A percentile compares a stretch with the other conserved stretches of the same genome.
phyloP scores from a whole-genome alignment of 1,284 basidiomycete genomes.

The Vanrija humicola region DNA sequence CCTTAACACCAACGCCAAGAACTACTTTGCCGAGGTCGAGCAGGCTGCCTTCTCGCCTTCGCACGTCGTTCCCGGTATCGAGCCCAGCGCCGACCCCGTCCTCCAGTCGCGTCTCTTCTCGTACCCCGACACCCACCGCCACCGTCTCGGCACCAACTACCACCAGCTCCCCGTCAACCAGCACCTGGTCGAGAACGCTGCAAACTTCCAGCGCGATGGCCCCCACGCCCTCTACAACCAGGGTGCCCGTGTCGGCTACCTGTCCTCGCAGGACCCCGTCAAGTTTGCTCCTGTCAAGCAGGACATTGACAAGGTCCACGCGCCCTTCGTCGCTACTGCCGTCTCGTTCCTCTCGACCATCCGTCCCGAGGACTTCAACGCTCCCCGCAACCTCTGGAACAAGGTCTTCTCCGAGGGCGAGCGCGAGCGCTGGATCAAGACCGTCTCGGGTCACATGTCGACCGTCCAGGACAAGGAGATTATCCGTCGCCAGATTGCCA shows the following conservation, averaged over 20 bases:
- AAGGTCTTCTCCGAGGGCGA: constrained; percentile 71
- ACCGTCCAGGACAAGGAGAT: constrained; percentile 63
- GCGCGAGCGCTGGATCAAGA: constrained; percentile 67
- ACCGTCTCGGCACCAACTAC: constrained; percentile 68
- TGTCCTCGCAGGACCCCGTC: constrained; percentile 59
- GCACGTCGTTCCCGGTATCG: constrained; percentile 79
- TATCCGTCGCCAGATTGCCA: constrained; percentile 67
- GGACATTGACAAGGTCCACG: constrained; percentile 56
- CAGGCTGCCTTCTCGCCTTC: constrained; percentile 65
- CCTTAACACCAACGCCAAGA: constrained; percentile 74
- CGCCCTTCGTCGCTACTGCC: constrained; percentile 69
- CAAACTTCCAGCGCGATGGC: constrained; percentile 72
- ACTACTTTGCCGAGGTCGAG: constrained; percentile 65
- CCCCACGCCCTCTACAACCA: constrained; percentile 66
- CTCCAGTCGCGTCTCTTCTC: constrained; percentile 90
- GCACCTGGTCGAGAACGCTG: constrained; percentile 61
- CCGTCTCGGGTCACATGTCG: constrained; percentile 70
- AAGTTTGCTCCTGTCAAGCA: constrained; percentile 30
- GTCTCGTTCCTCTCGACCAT: constrained; percentile 70
- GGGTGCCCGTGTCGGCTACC: constrained; percentile 79
- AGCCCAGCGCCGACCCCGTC: constrained; percentile 83
- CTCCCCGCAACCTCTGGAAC: constrained; percentile 73
- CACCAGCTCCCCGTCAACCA: constrained; percentile 83
- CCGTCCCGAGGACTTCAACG: constrained; percentile 83
- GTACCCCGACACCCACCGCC: constrained; percentile 90